A percentile compares a stretch with the other conserved stretches of the same genome.
Conservation (phyloP, 371 early-diverging fungal genomes). For the Apophysomyces variabilis region DNA sequence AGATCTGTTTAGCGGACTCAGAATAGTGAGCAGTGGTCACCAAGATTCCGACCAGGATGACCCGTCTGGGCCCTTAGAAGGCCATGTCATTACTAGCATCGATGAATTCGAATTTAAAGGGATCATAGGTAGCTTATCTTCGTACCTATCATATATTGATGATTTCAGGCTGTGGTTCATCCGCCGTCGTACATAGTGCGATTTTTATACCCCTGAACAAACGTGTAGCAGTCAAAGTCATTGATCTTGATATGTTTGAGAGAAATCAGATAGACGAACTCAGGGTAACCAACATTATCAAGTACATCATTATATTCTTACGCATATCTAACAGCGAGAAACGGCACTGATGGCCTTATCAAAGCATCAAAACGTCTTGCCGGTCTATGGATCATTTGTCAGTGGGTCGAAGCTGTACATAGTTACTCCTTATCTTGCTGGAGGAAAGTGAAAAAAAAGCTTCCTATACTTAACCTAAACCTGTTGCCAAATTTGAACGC, state of each 20-base stretch:
- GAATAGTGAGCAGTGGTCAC: neutral
- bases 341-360: constrained; percentile 87
- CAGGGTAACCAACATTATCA: constrained; percentile 50
- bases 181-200: constrained; percentile 85
- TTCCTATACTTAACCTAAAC: neutral
- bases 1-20: constrained; percentile 7
- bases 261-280: constrained; percentile 93
- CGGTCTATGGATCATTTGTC: constrained; percentile 85
- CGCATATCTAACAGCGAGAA: constrained; percentile 61
- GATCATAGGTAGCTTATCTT: constrained; percentile 25
- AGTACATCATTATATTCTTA: neutral
- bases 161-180: constrained; percentile 83
- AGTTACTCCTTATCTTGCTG: constrained; percentile 83
- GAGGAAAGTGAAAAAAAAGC: constrained; percentile 42
- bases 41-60: constrained; percentile 3
- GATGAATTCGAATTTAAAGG: constrained; percentile 51
- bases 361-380: constrained; percentile 83
- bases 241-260: constrained; percentile 93
- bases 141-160: constrained; percentile 52
- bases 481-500: neutral
- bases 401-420: constrained; percentile 64
- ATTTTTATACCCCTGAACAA: constrained; percentile 74
- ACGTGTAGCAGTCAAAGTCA: constrained; percentile 84
- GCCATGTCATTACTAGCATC: constrained; percentile 25
- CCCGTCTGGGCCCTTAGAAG: neutral